A percentile compares a stretch with the other conserved stretches of the same genome.
Evolutionary conservation across 2,329 filamentous ascomycete genomes (phyloP).

Genomic region (Seiridium cupressi): DNA sequence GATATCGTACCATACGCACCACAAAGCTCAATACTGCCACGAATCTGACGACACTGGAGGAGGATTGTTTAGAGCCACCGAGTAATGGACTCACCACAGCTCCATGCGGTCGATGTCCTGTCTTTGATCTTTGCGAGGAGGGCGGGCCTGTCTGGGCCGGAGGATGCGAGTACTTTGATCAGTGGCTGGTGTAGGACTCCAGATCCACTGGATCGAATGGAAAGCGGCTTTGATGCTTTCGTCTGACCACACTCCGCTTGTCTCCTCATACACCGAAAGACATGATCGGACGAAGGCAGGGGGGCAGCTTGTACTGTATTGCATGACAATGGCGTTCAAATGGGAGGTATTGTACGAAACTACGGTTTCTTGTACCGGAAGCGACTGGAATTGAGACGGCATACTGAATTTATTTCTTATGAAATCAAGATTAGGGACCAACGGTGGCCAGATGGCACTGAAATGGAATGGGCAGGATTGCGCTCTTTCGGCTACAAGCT

Average conservation of each 20-base stretch:
- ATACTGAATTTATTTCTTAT: background rate
- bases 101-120: constrained; percentile 88
- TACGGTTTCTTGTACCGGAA: background rate
- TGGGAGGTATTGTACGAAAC: background rate
- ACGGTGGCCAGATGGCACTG: too few species aligned
- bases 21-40: constrained; percentile 35
- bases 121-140: constrained; percentile 88
- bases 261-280: too few species aligned
- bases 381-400: background rate
- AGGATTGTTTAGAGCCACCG: constrained; percentile 36
- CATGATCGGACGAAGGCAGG: too few species aligned
- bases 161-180: constrained; percentile 87
- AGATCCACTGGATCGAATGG: too few species aligned
- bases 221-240: too few species aligned
- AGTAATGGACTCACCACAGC: constrained; percentile 80
- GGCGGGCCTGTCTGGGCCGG: constrained; percentile 86
- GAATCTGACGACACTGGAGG: constrained; percentile 21
- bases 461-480: too few species aligned
- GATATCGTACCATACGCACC: constrained; percentile 52
- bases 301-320: background rate
- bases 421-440: too few species aligned
- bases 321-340: constrained; percentile 18
- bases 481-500: too few species aligned
- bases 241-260: too few species aligned
- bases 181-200: constrained; percentile 62